Conservation (phyloP, 768 basidiomycete genomes). For the Macrocybe gigantea region DNA sequence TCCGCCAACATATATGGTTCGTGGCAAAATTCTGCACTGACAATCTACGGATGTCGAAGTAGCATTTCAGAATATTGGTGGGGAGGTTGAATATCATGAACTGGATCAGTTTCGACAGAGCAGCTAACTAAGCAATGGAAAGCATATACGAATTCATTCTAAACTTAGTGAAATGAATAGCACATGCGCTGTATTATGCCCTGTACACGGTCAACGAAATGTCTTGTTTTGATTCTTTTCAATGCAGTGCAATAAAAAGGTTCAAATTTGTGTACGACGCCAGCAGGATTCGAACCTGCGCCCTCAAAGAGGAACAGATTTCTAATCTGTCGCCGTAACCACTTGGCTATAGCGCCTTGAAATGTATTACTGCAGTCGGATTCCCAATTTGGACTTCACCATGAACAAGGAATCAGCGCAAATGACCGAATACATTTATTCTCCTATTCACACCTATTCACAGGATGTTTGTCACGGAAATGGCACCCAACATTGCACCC, state of each 20-base stretch:
- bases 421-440: neutral
- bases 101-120: conserved; percentile 30
- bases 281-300: conserved; percentile 55
- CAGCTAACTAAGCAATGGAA: conserved; percentile 24
- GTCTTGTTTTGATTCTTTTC: too few relatives aligned
- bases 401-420: too few relatives aligned
- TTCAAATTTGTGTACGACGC: conserved; percentile 25
- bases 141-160: conserved; percentile 26
- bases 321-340: conserved; percentile 76
- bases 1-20: conserved; percentile 29
- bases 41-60: conserved; percentile 28
- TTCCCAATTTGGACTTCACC: too few relatives aligned
- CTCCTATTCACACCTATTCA: too few relatives aligned
- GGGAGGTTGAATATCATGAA: conserved; percentile 24
- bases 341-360: conserved; percentile 65
- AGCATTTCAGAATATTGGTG: conserved; percentile 17
- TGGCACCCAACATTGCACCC: neutral
- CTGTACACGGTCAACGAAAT: too few relatives aligned
- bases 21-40: conserved; percentile 27
- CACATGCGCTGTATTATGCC: too few relatives aligned
- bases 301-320: conserved; percentile 45
- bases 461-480: too few relatives aligned
- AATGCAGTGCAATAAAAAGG: neutral
- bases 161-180: conserved; percentile 9
- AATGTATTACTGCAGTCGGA: too few relatives aligned